These are phyloP conservation scores for Metschnikowia henanensis DNA, from an alignment of 805 yeast genomes.

Conservation along the genomic window DNA sequence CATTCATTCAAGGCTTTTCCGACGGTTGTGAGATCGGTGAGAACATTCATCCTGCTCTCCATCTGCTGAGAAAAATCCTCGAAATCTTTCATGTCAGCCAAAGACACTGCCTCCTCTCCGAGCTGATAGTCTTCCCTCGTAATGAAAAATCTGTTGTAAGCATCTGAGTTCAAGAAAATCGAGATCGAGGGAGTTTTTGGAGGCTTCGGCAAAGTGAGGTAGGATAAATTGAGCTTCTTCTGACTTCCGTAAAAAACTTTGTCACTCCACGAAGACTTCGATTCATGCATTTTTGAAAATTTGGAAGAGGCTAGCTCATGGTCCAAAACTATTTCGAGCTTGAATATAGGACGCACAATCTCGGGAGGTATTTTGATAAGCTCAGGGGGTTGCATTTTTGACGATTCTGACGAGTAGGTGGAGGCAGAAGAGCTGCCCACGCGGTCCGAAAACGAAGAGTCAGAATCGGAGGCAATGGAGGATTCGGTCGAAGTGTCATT, in stretches of 20 bases:
- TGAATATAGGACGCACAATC: conserved; percentile 44
- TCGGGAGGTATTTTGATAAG: conserved; percentile 45
- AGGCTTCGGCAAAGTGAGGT: conserved; percentile 15
- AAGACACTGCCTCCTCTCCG: conserved; percentile 15
- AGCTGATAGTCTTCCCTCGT: conserved; percentile 22
- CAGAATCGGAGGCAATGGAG: conserved; percentile 32
- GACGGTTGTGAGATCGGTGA: conserved; percentile 18
- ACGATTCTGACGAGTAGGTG: conserved; percentile 8
- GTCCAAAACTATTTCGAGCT: conserved; percentile 46
- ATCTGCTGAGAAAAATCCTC: conserved; percentile 3
- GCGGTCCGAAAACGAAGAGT: conserved; percentile 21
- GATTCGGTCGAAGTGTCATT: conserved; percentile 35
- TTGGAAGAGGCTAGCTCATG: conserved; percentile 39
- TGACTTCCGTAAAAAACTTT: conserved; percentile 10
- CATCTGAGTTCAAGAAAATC: conserved; percentile 26
- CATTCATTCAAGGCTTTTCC: conserved; percentile 57
- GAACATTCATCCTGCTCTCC: neutral
- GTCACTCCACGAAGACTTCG: conserved; percentile 7
- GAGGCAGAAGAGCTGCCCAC: conserved; percentile 17
- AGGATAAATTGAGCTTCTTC: conserved; percentile 1
- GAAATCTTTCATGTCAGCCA: conserved; percentile 10
- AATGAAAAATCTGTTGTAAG: conserved; percentile 27
- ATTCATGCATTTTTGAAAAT: conserved; percentile 15
- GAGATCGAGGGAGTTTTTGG: conserved; percentile 17
- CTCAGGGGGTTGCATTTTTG: conserved; percentile 41